Percentiles rank a stretch among this genome's conserved stretches.
Conservation (phyloP, 352 stramenopile genomes). For the Pythium guiyangense region DNA sequence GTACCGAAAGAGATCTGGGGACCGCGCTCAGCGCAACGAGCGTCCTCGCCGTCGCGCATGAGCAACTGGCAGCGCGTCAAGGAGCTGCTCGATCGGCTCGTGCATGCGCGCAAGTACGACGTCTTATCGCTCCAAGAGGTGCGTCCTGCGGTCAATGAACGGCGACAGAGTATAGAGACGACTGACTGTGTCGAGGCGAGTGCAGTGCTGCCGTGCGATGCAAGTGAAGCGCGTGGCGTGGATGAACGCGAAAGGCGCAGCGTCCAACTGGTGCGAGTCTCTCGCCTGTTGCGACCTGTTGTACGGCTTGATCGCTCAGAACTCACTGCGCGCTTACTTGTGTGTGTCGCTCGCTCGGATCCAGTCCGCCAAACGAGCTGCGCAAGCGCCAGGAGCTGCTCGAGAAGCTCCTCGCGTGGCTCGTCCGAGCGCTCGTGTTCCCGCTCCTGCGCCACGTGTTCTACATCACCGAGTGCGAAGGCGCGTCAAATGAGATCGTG, state of each 20-base stretch:
- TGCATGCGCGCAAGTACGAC: slow-evolving; percentile 60
- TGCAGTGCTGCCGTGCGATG: slow-evolving; percentile 28
- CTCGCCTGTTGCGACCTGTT: too few relatives aligned
- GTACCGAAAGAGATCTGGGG: slow-evolving; percentile 65
- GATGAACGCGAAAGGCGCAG: slow-evolving; percentile 23
- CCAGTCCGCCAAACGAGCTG: slow-evolving; percentile 54
- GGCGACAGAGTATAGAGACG: too few relatives aligned
- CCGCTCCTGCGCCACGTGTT: slow-evolving; percentile 59
- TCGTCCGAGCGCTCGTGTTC: slow-evolving; percentile 41
- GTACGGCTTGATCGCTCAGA: too few relatives aligned
- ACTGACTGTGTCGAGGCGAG: too few relatives aligned
- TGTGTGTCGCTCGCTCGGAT: too few relatives aligned
- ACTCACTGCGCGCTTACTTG: too few relatives aligned
- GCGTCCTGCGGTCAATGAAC: too few relatives aligned
- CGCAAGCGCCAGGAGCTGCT: slow-evolving; percentile 39
- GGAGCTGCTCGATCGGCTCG: slow-evolving; percentile 31
- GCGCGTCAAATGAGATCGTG: slow-evolving; percentile 55
- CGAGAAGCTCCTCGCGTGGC: slow-evolving; percentile 34
- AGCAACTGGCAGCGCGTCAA: slow-evolving; percentile 63
- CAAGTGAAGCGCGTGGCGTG: slow-evolving; percentile 37
- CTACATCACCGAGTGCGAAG: slow-evolving; percentile 74
- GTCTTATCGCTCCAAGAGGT: slow-evolving; percentile 53
- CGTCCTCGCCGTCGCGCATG: too few relatives aligned
- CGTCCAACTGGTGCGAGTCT: slow-evolving; percentile 32
- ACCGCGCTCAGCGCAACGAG: too few relatives aligned